Conservation (phyloP, 2,329 filamentous ascomycete genomes). For the Acrodontium crateriforme region DNA sequence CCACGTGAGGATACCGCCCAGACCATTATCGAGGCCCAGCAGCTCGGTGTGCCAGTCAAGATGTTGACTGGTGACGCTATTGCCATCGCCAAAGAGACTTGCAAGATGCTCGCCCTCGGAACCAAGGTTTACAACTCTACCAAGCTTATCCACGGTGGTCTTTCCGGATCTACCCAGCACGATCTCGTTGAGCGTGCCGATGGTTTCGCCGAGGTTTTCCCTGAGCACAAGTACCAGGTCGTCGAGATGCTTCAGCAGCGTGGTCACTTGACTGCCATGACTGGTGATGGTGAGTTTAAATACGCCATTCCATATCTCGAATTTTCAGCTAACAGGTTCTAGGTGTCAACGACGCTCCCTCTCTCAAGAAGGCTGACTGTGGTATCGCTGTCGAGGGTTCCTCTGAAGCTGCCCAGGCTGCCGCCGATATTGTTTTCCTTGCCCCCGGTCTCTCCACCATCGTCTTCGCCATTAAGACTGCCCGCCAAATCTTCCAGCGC, state of each 20-base stretch:
- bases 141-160: constrained; percentile 62
- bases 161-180: constrained; percentile 58
- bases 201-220: constrained; percentile 61
- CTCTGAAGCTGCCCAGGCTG: constrained; percentile 58
- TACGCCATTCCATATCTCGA: background rate
- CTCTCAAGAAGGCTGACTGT: constrained; percentile 60
- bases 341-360: constrained; percentile 58
- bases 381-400: constrained; percentile 62
- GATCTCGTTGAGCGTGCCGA: constrained; percentile 64
- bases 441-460: constrained; percentile 59
- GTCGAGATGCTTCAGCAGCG: constrained; percentile 63
- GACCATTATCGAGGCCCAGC: constrained; percentile 62
- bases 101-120: constrained; percentile 66
- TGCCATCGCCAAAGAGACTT: constrained; percentile 68
- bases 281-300: constrained; percentile 44
- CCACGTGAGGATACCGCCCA: constrained; percentile 67
- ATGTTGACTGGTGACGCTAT: constrained; percentile 73
- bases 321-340: constrained; percentile 6
- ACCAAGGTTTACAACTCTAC: constrained; percentile 74
- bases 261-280: constrained; percentile 62
- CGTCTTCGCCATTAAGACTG: constrained; percentile 59
- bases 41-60: constrained; percentile 65
- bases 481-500: constrained; percentile 62
- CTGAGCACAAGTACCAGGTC: constrained; percentile 64
- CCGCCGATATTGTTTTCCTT: constrained; percentile 62